phyloP scores from a whole-genome alignment of 1,284 basidiomycete genomes.

The Marasmius tenuissimus region DNA sequence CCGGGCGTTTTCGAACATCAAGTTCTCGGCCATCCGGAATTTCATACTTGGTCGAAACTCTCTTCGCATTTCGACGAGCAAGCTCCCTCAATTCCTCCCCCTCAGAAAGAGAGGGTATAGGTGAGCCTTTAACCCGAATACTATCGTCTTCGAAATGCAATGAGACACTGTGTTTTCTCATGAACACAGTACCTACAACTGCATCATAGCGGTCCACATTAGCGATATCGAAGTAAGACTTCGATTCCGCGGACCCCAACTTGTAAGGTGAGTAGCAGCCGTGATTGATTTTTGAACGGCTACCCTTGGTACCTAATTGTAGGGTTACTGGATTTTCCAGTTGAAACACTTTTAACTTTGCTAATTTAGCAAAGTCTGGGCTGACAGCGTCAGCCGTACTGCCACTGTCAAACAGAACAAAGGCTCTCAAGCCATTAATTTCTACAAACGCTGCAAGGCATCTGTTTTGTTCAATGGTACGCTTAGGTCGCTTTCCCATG shows the following conservation, averaged over 20 bases:
- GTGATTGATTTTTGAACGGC: no score
- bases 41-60: not conserved
- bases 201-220: no score
- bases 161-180: not conserved
- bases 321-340: constrained; percentile 6
- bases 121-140: not conserved
- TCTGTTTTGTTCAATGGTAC: not conserved
- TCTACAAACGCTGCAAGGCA: constrained; percentile 9
- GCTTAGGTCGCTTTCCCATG: not conserved
- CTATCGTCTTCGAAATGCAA: not conserved
- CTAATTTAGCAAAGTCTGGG: constrained; percentile 18
- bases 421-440: constrained; percentile 18
- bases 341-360: constrained; percentile 7
- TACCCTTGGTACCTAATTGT: no score
- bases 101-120: constrained; percentile 15
- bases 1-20: no score
- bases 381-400: constrained; percentile 20
- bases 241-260: no score
- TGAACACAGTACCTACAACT: not conserved
- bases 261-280: no score
- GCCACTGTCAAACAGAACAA: constrained; percentile 22
- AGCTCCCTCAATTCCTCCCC: constrained; percentile 22
- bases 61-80: not conserved
- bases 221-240: constrained; percentile 14
- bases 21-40: no score